These are phyloP conservation scores for Amniculicola lignicola DNA, from an alignment of 495 filamentous ascomycete species.

Conservation along the genomic window DNA sequence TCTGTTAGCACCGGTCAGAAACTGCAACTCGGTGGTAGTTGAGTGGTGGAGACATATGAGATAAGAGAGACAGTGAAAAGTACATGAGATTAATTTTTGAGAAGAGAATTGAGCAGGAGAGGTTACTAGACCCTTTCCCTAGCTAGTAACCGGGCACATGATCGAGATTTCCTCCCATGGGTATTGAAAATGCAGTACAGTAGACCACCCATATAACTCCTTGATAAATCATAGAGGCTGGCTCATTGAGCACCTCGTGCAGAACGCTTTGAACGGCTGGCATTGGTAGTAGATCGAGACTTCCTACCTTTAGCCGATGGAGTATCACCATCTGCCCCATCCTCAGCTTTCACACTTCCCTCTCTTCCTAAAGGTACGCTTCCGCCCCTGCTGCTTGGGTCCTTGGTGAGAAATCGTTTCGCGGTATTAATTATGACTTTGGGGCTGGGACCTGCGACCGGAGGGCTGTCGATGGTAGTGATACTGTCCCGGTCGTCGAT, in stretches of 20 bases:
- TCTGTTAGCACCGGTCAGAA: no score
- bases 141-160: no score
- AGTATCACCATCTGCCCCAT: constrained; percentile 17
- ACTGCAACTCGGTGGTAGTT: no score
- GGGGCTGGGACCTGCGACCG: constrained; percentile 23
- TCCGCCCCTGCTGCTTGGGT: constrained; percentile 41
- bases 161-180: no score
- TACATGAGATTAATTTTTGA: not conserved
- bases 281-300: constrained; percentile 16
- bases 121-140: no score
- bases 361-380: constrained; percentile 44
- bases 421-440: constrained; percentile 26
- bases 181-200: no score
- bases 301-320: constrained; percentile 38
- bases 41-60: no score
- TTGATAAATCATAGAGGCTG: no score
- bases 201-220: no score
- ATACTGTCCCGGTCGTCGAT: constrained; percentile 35
- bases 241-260: no score
- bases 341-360: constrained; percentile 41
- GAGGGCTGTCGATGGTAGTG: constrained; percentile 28
- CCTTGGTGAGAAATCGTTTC: constrained; percentile 49
- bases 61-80: not conserved
- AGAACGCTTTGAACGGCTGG: no score
- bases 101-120: no score